Conservation (phyloP, 805 yeast genomes). For the Dipodascus albidus region DNA sequence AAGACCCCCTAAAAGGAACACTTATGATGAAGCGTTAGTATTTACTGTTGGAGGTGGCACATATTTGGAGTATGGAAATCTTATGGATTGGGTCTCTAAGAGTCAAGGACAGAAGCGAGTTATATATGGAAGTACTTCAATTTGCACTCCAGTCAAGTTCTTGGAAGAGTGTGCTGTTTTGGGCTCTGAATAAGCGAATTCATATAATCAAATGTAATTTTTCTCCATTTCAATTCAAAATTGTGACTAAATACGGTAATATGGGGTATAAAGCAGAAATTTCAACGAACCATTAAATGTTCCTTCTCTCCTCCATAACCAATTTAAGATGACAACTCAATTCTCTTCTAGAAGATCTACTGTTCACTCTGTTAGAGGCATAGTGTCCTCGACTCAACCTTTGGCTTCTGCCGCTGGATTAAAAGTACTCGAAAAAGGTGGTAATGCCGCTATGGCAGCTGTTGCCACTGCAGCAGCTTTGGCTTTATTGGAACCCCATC, state of each 20-base stretch:
- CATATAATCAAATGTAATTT: slow-evolving; percentile 1
- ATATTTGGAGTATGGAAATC: slow-evolving; percentile 84
- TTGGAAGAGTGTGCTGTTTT: slow-evolving; percentile 23
- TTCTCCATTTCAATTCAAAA: not conserved
- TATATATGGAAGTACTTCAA: slow-evolving; percentile 75
- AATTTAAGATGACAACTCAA: not conserved
- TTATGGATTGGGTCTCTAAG: slow-evolving; percentile 71
- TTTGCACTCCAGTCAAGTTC: slow-evolving; percentile 22
- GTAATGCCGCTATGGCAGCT: slow-evolving; percentile 42
- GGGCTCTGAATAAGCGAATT: slow-evolving; percentile 13
- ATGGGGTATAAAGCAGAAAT: no score
- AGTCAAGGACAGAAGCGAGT: slow-evolving; percentile 40
- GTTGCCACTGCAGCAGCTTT: slow-evolving; percentile 32
- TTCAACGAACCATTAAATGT: no score
- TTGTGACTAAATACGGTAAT: not conserved
- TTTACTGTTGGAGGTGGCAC: slow-evolving; percentile 97
- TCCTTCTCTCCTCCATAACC: not conserved
- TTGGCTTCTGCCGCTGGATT: slow-evolving; percentile 66
- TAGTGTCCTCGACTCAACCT: slow-evolving; percentile 68
- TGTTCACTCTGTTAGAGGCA: slow-evolving; percentile 61
- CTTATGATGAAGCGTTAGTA: slow-evolving; percentile 71
- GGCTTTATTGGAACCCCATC: slow-evolving; percentile 29
- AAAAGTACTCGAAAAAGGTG: slow-evolving; percentile 54
- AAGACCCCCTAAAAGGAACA: slow-evolving; percentile 74
- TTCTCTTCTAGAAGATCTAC: slow-evolving; percentile 57